Percentiles rank a stretch among this genome's conserved stretches.
phyloP scores from a whole-genome alignment of 2,329 filamentous ascomycete genomes.

The Neonectria hederae region DNA sequence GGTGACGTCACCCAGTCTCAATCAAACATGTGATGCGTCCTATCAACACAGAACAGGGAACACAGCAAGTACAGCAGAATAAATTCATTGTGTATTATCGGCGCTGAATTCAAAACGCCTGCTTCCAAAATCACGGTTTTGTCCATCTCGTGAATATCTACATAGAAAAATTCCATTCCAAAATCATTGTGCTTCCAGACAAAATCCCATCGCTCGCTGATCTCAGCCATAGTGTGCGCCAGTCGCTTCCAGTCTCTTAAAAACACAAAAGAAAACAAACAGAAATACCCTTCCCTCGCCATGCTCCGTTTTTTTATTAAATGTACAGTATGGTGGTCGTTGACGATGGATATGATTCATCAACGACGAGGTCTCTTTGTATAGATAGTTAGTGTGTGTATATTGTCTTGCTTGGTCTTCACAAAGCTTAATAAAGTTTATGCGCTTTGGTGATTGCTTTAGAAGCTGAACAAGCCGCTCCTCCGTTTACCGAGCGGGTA shows the following conservation, averaged over 20 bases:
- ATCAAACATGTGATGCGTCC: background rate
- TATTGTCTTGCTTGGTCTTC: background rate
- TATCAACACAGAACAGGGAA: background rate
- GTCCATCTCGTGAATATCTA: slow-evolving; percentile 2
- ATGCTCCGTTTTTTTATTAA: slow-evolving; percentile 2
- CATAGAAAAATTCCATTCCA: background rate
- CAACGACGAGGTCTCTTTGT: background rate
- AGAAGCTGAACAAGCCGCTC: slow-evolving; percentile 66
- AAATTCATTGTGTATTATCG: slow-evolving; percentile 13
- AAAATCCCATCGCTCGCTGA: slow-evolving; percentile 28
- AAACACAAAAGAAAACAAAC: background rate
- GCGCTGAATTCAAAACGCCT: slow-evolving; percentile 5
- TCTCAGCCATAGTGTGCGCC: slow-evolving; percentile 21
- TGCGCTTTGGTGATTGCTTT: slow-evolving; percentile 15
- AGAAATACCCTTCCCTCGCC: background rate
- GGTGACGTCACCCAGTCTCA: background rate
- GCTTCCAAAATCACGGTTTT: background rate
- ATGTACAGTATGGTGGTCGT: slow-evolving; percentile 6
- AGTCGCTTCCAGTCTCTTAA: slow-evolving; percentile 21
- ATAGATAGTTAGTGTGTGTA: background rate
- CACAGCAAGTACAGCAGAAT: background rate
- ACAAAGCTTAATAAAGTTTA: background rate
- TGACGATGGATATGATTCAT: background rate
- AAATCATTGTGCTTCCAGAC: background rate
- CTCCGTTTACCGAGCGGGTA: slow-evolving; percentile 67